A percentile compares a stretch with the other conserved stretches of the same genome.
These are phyloP conservation scores for Mortierella sp. DNA, from an alignment of 371 early-diverging fungal species.

Conservation along the genomic window DNA sequence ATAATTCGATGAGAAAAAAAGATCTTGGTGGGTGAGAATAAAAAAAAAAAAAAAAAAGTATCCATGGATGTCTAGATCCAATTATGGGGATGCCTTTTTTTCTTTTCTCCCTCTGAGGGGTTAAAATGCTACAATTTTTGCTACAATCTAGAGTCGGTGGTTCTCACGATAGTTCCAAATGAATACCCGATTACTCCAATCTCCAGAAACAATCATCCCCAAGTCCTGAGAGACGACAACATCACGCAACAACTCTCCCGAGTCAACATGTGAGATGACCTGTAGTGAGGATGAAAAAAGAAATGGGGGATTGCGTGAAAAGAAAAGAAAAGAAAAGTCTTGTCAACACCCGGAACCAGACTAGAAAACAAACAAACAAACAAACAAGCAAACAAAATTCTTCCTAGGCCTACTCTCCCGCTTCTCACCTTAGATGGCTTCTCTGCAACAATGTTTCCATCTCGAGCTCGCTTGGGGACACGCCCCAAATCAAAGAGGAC, in stretches of 20 bases:
- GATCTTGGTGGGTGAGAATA: too few species aligned
- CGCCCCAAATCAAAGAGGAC: slow-evolving; percentile 30
- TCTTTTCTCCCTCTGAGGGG: background rate
- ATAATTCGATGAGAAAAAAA: too few species aligned
- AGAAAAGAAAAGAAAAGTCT: background rate
- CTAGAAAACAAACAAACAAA: background rate
- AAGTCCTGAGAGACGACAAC: slow-evolving; percentile 43
- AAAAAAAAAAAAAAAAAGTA: too few species aligned
- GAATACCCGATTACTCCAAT: slow-evolving; percentile 47
- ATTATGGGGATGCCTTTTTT: background rate
- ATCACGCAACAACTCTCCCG: slow-evolving; percentile 33
- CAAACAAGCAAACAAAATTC: background rate
- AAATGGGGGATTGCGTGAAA: background rate
- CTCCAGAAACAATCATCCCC: slow-evolving; percentile 41
- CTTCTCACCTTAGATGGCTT: slow-evolving; percentile 39
- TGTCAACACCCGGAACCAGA: background rate
- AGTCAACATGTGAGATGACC: slow-evolving; percentile 29
- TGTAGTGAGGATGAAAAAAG: background rate
- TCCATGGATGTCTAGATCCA: too few species aligned
- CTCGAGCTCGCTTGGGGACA: slow-evolving; percentile 15
- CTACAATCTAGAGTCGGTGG: background rate
- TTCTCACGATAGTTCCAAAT: slow-evolving; percentile 34
- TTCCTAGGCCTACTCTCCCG: too few species aligned
- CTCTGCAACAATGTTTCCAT: slow-evolving; percentile 40
- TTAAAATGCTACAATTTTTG: background rate